phyloP scores from a whole-genome alignment of 768 basidiomycete genomes.

The Naganishia antarctica region DNA sequence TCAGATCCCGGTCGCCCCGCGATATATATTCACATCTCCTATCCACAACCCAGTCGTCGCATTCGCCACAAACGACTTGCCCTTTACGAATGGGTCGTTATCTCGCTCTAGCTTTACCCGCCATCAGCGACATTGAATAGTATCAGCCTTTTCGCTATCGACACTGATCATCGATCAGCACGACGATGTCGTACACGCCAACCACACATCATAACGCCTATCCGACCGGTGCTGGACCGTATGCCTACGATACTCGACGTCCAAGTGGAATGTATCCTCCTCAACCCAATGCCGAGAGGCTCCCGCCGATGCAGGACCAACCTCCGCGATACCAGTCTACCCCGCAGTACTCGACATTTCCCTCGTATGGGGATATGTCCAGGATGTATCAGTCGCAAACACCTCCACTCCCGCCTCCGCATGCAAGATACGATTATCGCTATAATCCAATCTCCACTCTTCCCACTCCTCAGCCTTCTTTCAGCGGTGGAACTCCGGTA shows the following conservation, averaged over 20 bases:
- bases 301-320: conserved; percentile 7
- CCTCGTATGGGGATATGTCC: conserved; percentile 5
- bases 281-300: neutral
- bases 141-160: neutral
- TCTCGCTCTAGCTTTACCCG: neutral
- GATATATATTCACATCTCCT: neutral
- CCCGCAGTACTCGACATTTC: neutral
- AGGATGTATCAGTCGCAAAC: conserved; percentile 18
- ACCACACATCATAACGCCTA: neutral
- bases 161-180: neutral
- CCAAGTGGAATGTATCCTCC: neutral
- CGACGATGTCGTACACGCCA: conserved; percentile 4
- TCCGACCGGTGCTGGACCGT: neutral
- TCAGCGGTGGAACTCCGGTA: neutral
- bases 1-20: neutral
- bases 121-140: neutral
- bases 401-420: conserved; percentile 11
- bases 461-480: conserved; percentile 4
- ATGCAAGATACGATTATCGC: conserved; percentile 4
- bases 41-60: neutral
- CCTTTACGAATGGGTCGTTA: neutral
- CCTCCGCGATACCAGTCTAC: conserved; percentile 9
- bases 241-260: conserved; percentile 5
- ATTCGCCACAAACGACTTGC: neutral
- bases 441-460: neutral